A percentile compares a stretch with the other conserved stretches of the same genome.
These are phyloP conservation scores for Exophiala xenobiotica DNA, from an alignment of 2,329 filamentous ascomycete species.

Conservation along the genomic window DNA sequence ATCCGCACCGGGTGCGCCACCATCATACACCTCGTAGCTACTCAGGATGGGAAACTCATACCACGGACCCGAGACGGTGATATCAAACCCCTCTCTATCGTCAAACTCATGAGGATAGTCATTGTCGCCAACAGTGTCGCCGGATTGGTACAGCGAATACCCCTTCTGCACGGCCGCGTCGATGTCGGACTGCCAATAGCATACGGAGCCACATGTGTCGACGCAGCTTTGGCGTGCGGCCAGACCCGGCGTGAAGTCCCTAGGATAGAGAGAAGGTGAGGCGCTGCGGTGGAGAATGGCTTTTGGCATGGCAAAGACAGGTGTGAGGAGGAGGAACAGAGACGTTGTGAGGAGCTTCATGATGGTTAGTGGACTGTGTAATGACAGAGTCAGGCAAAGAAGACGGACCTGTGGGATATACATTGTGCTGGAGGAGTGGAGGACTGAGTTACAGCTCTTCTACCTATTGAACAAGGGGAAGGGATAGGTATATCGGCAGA, in stretches of 20 bases:
- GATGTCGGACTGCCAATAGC: conserved; percentile 54
- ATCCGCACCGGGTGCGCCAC: conserved; percentile 65
- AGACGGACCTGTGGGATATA: conserved; percentile 8
- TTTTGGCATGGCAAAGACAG: conserved; percentile 5
- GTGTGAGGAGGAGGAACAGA: conserved; percentile 9
- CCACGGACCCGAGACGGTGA: conserved; percentile 58
- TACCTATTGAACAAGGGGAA: neutral
- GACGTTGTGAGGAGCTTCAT: neutral
- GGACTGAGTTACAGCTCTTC: too few relatives aligned
- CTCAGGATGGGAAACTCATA: conserved; percentile 63
- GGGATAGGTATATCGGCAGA: too few relatives aligned
- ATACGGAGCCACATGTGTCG: conserved; percentile 53
- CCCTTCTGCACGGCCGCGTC: conserved; percentile 52
- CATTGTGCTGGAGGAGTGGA: too few relatives aligned
- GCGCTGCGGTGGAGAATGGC: neutral
- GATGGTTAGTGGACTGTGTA: neutral
- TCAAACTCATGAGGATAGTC: conserved; percentile 61
- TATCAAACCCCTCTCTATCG: conserved; percentile 63
- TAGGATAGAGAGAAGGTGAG: neutral
- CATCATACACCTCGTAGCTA: conserved; percentile 52
- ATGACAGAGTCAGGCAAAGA: neutral
- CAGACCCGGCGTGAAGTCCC: neutral
- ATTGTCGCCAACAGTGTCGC: conserved; percentile 40
- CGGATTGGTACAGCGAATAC: conserved; percentile 50
- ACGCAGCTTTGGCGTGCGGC: conserved; percentile 45